Evolutionary conservation across 2,329 filamentous ascomycete genomes (phyloP).

Genomic region (Calonectria pseudoreteaudii): DNA sequence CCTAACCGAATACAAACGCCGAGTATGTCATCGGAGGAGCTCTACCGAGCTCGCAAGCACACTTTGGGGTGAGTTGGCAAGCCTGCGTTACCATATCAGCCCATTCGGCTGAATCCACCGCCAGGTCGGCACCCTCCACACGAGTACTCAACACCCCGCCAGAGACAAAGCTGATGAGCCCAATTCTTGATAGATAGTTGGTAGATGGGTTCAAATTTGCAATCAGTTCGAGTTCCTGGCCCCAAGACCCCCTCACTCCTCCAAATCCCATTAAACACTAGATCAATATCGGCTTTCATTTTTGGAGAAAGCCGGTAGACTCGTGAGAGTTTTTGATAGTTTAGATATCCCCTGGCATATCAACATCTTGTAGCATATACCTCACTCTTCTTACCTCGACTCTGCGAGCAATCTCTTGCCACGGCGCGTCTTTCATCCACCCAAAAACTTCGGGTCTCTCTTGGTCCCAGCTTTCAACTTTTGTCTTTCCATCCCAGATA

Average conservation of each 20-base stretch:
- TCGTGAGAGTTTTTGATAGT: not conserved
- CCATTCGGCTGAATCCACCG: not conserved
- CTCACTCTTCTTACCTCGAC: constrained; percentile 10
- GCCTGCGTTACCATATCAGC: not conserved
- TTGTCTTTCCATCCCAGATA: constrained; percentile 7
- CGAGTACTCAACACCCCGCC: not conserved
- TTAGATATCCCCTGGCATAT: not conserved
- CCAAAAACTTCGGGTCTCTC: not conserved
- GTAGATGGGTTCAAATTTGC: not conserved
- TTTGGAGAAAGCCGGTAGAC: not conserved
- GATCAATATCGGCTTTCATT: not conserved
- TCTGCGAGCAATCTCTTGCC: not conserved
- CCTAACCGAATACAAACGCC: not conserved
- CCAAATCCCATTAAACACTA: not conserved
- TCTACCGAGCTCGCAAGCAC: not conserved
- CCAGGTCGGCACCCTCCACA: not conserved
- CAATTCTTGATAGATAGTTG: not conserved
- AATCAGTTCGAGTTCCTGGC: not conserved
- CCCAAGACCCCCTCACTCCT: not conserved
- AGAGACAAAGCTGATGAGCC: not conserved
- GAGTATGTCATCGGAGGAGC: not conserved
- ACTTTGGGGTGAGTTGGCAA: not conserved
- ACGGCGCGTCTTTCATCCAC: constrained; percentile 2
- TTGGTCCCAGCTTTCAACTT: not conserved
- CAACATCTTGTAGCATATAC: not conserved